phyloP scores from a whole-genome alignment of 2,329 filamentous ascomycete species.

The Trichoderma polysporum region DNA sequence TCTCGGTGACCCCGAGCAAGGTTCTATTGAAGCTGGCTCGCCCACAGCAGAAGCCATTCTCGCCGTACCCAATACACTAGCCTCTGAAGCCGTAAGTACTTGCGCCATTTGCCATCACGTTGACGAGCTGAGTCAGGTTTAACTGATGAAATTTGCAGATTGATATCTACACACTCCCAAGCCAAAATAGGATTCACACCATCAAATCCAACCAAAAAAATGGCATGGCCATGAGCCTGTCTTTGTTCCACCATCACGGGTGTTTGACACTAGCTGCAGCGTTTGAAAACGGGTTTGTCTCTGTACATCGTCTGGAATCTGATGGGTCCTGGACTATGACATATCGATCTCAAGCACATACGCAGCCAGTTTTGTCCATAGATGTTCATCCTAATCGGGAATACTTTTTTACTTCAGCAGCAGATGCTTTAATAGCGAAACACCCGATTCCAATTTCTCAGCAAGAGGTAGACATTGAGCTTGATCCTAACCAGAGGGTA shows the following conservation, averaged over 20 bases:
- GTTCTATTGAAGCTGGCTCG: slow-evolving; percentile 24
- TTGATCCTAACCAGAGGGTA: slow-evolving; percentile 27
- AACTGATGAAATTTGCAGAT: slow-evolving; percentile 46
- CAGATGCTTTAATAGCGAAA: slow-evolving; percentile 75
- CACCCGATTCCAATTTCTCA: slow-evolving; percentile 59
- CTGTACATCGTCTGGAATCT: slow-evolving; percentile 57
- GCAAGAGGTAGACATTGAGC: slow-evolving; percentile 28
- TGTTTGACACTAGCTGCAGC: slow-evolving; percentile 67
- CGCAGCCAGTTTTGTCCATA: slow-evolving; percentile 79
- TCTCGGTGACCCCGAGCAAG: slow-evolving; percentile 34
- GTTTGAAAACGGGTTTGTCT: slow-evolving; percentile 81
- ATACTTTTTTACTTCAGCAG: slow-evolving; percentile 76
- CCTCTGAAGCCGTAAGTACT: slow-evolving; percentile 63
- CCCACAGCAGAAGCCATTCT: slow-evolving; percentile 56
- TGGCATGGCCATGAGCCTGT: slow-evolving; percentile 88
- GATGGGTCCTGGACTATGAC: slow-evolving; percentile 47
- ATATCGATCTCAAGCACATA: slow-evolving; percentile 68
- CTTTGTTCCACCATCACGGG: slow-evolving; percentile 53
- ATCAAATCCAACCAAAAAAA: slow-evolving; percentile 51
- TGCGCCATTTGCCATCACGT: neutral
- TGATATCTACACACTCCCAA: slow-evolving; percentile 81
- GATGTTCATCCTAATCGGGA: slow-evolving; percentile 51
- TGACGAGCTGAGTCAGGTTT: neutral
- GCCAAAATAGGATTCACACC: slow-evolving; percentile 65
- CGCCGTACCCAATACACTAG: slow-evolving; percentile 76